Evolutionary conservation across 176 grass and related monocot species (phyloP).

Genomic region (Musa acuminata): DNA sequence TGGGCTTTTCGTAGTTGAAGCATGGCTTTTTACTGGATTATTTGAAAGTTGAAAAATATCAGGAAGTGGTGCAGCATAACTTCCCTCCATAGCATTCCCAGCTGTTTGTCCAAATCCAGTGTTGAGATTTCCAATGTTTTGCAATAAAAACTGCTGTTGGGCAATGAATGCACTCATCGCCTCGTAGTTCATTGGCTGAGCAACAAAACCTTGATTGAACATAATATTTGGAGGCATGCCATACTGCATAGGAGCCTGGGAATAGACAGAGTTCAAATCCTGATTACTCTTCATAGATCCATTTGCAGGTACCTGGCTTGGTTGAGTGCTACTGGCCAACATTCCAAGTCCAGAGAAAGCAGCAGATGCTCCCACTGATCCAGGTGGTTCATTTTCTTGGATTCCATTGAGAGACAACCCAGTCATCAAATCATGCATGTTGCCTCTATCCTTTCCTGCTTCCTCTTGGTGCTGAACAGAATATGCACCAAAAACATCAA

Average conservation of each 20-base stretch:
- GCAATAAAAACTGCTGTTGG: slow-evolving; percentile 76
- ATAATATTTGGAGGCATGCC: slow-evolving; percentile 50
- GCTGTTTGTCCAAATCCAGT: slow-evolving; percentile 39
- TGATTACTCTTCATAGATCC: slow-evolving; percentile 38
- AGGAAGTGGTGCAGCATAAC: slow-evolving; percentile 45
- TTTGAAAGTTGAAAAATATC: slow-evolving; percentile 74
- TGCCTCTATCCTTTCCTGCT: slow-evolving; percentile 32
- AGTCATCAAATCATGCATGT: slow-evolving; percentile 62
- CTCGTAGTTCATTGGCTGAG: slow-evolving; percentile 72
- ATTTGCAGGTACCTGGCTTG: slow-evolving; percentile 27
- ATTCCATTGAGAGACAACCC: slow-evolving; percentile 53
- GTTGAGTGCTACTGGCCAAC: slow-evolving; percentile 33
- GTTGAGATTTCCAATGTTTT: slow-evolving; percentile 77
- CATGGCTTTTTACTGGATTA: slow-evolving; percentile 64
- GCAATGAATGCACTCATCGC: slow-evolving; percentile 71
- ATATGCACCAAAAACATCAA: slow-evolving; percentile 62
- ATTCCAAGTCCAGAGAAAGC: slow-evolving; percentile 32
- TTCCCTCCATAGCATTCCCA: slow-evolving; percentile 29
- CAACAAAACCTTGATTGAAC: slow-evolving; percentile 64
- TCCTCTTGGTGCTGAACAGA: slow-evolving; percentile 38
- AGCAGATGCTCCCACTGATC: slow-evolving; percentile 28
- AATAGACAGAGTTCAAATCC: slow-evolving; percentile 49
- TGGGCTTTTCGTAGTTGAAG: slow-evolving; percentile 40
- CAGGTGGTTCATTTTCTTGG: slow-evolving; percentile 32
- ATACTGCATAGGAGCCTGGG: slow-evolving; percentile 58